Evolutionary conservation across 768 basidiomycete genomes (phyloP).

Genomic region (Bullera alba): DNA sequence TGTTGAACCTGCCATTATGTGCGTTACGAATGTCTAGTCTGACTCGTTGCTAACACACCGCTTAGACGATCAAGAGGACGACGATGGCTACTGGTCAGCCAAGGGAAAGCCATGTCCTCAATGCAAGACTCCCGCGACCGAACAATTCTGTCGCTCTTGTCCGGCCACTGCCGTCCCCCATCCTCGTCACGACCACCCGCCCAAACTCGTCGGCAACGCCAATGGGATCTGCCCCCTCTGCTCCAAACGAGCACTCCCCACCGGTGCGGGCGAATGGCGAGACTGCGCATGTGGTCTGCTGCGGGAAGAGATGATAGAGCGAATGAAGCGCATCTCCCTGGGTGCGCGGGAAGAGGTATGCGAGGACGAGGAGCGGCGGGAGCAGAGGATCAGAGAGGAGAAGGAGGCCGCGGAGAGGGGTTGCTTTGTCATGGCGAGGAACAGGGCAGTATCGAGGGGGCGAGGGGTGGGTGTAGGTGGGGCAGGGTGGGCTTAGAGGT

Average conservation of each 20-base stretch:
- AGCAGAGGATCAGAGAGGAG: background rate
- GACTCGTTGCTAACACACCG: background rate
- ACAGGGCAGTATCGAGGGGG: no score
- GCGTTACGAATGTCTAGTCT: background rate
- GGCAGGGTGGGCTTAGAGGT: no score
- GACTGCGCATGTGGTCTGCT: slow-evolving; percentile 1
- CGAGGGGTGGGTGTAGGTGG: no score
- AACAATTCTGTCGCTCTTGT: slow-evolving; percentile 1
- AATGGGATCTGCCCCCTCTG: background rate
- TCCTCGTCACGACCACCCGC: background rate
- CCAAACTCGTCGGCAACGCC: background rate
- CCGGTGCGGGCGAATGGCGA: background rate
- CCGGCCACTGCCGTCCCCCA: background rate
- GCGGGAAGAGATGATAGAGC: background rate
- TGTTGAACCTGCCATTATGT: background rate
- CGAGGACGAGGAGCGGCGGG: background rate
- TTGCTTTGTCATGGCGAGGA: background rate
- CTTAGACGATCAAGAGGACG: background rate
- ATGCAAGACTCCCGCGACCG: background rate
- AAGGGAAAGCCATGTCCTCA: background rate
- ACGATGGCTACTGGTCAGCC: background rate
- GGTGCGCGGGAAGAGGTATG: background rate
- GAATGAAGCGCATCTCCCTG: background rate
- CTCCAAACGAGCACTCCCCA: background rate
- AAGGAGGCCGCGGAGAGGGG: background rate